Conservation (phyloP, 257 asterid species). For the Ballota nigra region DNA sequence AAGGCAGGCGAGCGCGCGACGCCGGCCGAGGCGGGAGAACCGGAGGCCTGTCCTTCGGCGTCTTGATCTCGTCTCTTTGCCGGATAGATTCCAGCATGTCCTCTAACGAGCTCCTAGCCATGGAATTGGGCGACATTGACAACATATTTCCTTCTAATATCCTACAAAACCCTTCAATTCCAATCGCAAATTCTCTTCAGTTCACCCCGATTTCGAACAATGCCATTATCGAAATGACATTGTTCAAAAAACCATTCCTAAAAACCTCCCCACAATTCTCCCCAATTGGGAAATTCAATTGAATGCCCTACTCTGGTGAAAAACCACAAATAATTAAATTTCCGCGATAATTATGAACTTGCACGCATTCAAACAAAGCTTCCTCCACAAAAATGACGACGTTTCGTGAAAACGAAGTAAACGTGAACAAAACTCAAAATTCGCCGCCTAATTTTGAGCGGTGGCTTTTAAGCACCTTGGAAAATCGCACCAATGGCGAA, state of each 20-base stretch:
- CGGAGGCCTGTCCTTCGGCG: conserved; percentile 73
- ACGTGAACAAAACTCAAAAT: conserved; percentile 9
- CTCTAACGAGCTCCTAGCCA: conserved; percentile 83
- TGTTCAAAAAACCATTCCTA: conserved; percentile 24
- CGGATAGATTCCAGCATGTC: conserved; percentile 87
- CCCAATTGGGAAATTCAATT: background rate
- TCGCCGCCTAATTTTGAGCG: background rate
- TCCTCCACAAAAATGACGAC: conserved; percentile 11
- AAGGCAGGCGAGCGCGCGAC: conserved; percentile 68
- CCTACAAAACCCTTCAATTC: conserved; percentile 21
- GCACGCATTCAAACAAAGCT: conserved; percentile 5
- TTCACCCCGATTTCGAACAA: conserved; percentile 33
- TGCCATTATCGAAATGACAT: conserved; percentile 29
- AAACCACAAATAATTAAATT: conserved; percentile 1
- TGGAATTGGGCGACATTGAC: conserved; percentile 53
- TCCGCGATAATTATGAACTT: conserved; percentile 1
- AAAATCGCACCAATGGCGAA: conserved; percentile 19
- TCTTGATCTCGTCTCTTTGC: conserved; percentile 55
- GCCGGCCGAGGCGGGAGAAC: conserved; percentile 82
- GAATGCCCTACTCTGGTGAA: conserved; percentile 6
- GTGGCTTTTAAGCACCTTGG: conserved; percentile 1
- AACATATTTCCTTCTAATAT: conserved; percentile 37
- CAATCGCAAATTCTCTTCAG: conserved; percentile 3
- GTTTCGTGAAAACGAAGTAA: conserved; percentile 5
- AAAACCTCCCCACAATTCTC: conserved; percentile 16